Conservation (phyloP, 2,329 filamentous ascomycete species). For the Hypoxylon sp. region DNA sequence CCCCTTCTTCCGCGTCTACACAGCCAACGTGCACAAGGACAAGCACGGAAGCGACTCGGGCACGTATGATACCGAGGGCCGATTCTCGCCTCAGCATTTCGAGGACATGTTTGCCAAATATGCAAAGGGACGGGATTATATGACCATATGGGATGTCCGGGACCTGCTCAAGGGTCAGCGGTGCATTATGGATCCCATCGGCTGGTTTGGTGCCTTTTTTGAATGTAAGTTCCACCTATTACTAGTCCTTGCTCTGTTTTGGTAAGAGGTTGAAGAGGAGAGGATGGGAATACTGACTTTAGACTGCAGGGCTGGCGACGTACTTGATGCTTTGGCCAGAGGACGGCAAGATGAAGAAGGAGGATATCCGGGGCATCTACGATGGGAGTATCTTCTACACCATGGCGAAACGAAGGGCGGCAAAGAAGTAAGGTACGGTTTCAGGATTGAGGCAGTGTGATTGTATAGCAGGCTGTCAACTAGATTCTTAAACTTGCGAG, state of each 20-base stretch:
- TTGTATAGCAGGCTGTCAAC: not conserved
- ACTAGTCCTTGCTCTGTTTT: not conserved
- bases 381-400: slow-evolving; percentile 66
- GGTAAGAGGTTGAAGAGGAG: not conserved
- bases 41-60: slow-evolving; percentile 62
- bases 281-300: not conserved
- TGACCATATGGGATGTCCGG: slow-evolving; percentile 56
- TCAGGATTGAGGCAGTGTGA: not conserved
- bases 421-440: slow-evolving; percentile 21
- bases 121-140: slow-evolving; percentile 55
- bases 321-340: slow-evolving; percentile 67
- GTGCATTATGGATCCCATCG: slow-evolving; percentile 59
- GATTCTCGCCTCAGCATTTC: slow-evolving; percentile 63
- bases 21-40: slow-evolving; percentile 46
- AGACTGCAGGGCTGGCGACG: slow-evolving; percentile 51
- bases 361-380: slow-evolving; percentile 66
- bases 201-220: slow-evolving; percentile 48
- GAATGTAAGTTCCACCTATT: slow-evolving; percentile 50
- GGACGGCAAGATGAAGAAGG: slow-evolving; percentile 68
- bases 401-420: slow-evolving; percentile 50
- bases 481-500: not conserved
- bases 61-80: slow-evolving; percentile 62
- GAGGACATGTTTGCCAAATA: slow-evolving; percentile 66
- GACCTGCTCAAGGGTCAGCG: slow-evolving; percentile 58
- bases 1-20: slow-evolving; percentile 55